Evolutionary conservation across 768 basidiomycete species (phyloP).

Genomic region (Lactifluus volemus): DNA sequence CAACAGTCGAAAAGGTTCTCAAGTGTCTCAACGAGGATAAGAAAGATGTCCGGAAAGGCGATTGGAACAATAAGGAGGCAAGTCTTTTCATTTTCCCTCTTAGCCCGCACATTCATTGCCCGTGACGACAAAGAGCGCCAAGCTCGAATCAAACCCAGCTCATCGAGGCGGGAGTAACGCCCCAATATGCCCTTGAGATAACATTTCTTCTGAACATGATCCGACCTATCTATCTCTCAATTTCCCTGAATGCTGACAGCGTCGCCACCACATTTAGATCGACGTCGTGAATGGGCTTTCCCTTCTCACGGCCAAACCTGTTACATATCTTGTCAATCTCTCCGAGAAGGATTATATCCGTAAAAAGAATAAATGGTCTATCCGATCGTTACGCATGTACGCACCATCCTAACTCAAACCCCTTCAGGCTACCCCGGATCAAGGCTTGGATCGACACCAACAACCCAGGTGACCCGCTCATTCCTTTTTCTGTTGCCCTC

Average conservation of each 20-base stretch:
- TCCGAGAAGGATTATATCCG: constrained; percentile 90
- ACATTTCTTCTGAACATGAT: constrained; percentile 19
- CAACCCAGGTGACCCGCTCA: constrained; percentile 91
- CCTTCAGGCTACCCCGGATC: constrained; percentile 80
- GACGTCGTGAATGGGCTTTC: constrained; percentile 84
- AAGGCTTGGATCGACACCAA: constrained; percentile 96
- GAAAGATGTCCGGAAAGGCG: constrained; percentile 87
- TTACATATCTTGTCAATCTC: constrained; percentile 96
- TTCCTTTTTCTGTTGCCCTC: constrained; percentile 93
- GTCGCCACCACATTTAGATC: constrained; percentile 41
- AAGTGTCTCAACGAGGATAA: constrained; percentile 69
- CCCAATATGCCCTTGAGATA: constrained; percentile 65
- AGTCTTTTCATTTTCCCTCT: constrained; percentile 23
- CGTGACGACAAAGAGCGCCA: constrained; percentile 71
- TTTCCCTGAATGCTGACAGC: neutral
- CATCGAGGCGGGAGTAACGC: constrained; percentile 93
- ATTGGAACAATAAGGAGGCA: constrained; percentile 97
- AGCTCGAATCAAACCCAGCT: constrained; percentile 89
- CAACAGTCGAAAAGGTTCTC: constrained; percentile 76
- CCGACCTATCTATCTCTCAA: neutral
- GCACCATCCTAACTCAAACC: neutral
- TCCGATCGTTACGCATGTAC: neutral
- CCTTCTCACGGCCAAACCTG: constrained; percentile 92
- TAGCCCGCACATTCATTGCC: neutral
- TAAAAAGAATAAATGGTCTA: constrained; percentile 98